Base-by-base conservation (phyloP, 169 alveolate genomes). In the Eimeria necatrix region DNA sequence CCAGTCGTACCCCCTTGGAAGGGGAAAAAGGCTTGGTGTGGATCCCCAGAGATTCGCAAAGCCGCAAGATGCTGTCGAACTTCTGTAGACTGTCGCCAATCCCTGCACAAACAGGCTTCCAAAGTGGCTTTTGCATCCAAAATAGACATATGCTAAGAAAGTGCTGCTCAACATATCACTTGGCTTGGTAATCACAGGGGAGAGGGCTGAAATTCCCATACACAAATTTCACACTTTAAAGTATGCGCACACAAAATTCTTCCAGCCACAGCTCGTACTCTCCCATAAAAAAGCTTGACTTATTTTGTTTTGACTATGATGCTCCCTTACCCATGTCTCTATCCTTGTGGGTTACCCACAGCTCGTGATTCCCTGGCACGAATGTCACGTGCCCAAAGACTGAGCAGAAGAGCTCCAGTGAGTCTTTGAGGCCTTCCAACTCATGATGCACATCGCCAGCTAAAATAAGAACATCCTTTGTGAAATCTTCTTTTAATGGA, bases 361-460 rank as follows among this genome's bases (percentile, higher is more conserved):
- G 93, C 64, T 85, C 93, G 83, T 85, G 93, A 46, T 85, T 85
- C 46, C 93, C 93, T 9, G 93, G 93, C 46, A 85, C 93, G 48
- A 85, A 85, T 78, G 93, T 80, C 46, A 85, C 93, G 18, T 85
- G 93, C 46, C 93, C 93, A 20, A 85, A 85, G 9, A 85, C 93
- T 60, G 93, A 85, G 93, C 80, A 20, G 49, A 85, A 85, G 26
- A 85, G 93, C 12, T 85, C 52, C 14, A 85, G 81, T 49, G 93
- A 85, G 7, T 59, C 81, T 85, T 85, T 85, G 64, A 85, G 73
- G 24, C 93, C 93, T 14, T 85, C 93, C 73, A 85, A 4, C 24
- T 85, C 93, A 49, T 85, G 59, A 80, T 85, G 93, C n/a, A 85
- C 93, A 48, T 85, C 93, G 14, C 93, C 93, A 3, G 93, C 93